Conservation (phyloP, 257 asterid species). For the Solanum etuberosum region DNA sequence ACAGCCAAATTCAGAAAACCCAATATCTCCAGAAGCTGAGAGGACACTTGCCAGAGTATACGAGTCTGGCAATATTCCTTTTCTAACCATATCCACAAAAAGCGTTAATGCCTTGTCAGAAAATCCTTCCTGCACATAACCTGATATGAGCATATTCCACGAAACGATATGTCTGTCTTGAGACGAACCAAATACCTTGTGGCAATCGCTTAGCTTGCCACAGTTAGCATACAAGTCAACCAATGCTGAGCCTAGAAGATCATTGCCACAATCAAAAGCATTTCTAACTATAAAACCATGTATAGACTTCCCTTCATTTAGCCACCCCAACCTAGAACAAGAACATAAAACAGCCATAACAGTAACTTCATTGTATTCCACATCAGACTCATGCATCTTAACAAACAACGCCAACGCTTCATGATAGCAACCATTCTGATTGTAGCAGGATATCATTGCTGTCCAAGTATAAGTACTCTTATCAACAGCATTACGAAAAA, state of each 20-base stretch:
- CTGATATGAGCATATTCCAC: constrained; percentile 89
- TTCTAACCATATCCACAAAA: constrained; percentile 45
- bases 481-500: constrained; percentile 22
- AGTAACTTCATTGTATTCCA: constrained; percentile 55
- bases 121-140: constrained; percentile 48
- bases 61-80: constrained; percentile 56
- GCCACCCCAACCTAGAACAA: constrained; percentile 66
- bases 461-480: constrained; percentile 54
- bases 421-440: constrained; percentile 47
- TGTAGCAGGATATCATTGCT: constrained; percentile 62
- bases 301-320: constrained; percentile 58
- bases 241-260: constrained; percentile 59
- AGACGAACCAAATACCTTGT: constrained; percentile 29
- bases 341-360: constrained; percentile 57
- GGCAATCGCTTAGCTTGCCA: constrained; percentile 37
- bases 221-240: constrained; percentile 75
- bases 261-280: constrained; percentile 26
- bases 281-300: constrained; percentile 53
- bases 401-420: constrained; percentile 42
- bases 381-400: constrained; percentile 29
- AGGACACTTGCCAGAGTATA: constrained; percentile 60
- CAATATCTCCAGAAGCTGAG: constrained; percentile 60
- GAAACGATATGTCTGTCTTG: constrained; percentile 37
- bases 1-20: constrained; percentile 35
- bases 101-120: constrained; percentile 49